Percentiles rank a stretch among this genome's conserved stretches.
Evolutionary conservation across 768 basidiomycete species (phyloP).

Genomic region (Phallus indusiatus): DNA sequence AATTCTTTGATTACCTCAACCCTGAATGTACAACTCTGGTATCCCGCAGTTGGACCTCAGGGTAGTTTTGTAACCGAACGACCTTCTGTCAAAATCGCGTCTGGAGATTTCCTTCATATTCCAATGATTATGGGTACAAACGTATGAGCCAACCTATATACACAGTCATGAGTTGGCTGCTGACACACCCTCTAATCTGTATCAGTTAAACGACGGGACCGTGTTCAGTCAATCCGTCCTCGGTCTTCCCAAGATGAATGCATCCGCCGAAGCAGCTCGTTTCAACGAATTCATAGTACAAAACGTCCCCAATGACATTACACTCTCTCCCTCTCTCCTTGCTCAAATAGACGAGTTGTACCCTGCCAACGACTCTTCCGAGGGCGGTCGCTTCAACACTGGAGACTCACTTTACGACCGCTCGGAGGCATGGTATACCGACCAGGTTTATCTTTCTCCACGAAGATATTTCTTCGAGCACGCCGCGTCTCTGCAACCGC

Average conservation of each 20-base stretch:
- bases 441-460: constrained; percentile 44
- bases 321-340: constrained; percentile 32
- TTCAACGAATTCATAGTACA: constrained; percentile 39
- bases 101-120: constrained; percentile 14
- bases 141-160: constrained; percentile 4
- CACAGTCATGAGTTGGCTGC: neutral
- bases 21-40: constrained; percentile 16
- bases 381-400: constrained; percentile 45
- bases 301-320: constrained; percentile 42
- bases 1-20: constrained; percentile 9
- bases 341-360: constrained; percentile 30
- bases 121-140: constrained; percentile 14
- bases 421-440: constrained; percentile 47
- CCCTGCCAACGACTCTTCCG: constrained; percentile 37
- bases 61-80: constrained; percentile 14
- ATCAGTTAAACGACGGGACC: constrained; percentile 45
- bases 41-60: constrained; percentile 15
- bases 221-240: constrained; percentile 31
- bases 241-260: constrained; percentile 26
- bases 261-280: constrained; percentile 29
- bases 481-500: constrained; percentile 36
- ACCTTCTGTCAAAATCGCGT: constrained; percentile 13
- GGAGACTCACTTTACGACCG: constrained; percentile 52
- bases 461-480: constrained; percentile 41
- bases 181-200: neutral